These are phyloP conservation scores for Wallacemonas sp. DNA, from an alignment of 208 protist genomes.

Conservation along the genomic window DNA sequence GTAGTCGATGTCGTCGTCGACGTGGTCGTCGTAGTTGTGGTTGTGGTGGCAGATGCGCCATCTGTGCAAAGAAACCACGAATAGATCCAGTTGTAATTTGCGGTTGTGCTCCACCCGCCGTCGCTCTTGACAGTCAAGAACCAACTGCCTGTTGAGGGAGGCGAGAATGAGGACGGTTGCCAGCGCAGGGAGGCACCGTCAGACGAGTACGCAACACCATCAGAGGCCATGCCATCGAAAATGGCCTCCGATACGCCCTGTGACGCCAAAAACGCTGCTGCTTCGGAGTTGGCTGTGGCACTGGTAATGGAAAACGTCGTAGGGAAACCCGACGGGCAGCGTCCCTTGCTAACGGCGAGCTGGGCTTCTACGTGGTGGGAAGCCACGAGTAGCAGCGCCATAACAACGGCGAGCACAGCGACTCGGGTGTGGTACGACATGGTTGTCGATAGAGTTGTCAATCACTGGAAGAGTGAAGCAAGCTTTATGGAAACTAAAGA, in stretches of 20 bases:
- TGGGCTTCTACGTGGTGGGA: not conserved
- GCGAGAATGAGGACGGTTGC: constrained; percentile 24
- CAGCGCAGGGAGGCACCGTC: constrained; percentile 36
- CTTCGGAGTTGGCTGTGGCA: constrained; percentile 31
- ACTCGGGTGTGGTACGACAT: not conserved
- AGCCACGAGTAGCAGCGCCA: constrained; percentile 7
- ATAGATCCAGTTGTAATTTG: constrained; percentile 19
- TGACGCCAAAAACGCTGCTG: constrained; percentile 29
- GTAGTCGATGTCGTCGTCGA: constrained; percentile 17
- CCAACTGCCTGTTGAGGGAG: constrained; percentile 17
- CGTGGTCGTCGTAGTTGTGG: constrained; percentile 22
- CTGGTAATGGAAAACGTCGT: constrained; percentile 23
- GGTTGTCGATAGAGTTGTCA: constrained; percentile 12
- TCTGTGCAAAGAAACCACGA: constrained; percentile 44
- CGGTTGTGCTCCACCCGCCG: constrained; percentile 32
- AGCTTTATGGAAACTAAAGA: not conserved
- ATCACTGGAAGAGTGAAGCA: too few relatives aligned
- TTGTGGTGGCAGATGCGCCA: constrained; percentile 6
- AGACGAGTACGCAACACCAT: constrained; percentile 31
- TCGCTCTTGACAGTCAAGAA: constrained; percentile 35
- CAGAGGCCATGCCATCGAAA: constrained; percentile 36
- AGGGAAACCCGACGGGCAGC: constrained; percentile 4
- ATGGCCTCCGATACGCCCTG: constrained; percentile 28
- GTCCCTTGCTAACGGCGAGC: constrained; percentile 7
- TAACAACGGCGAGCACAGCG: constrained; percentile 9